phyloP scores from a whole-genome alignment of 2,329 filamentous ascomycete species.

The Ustilaginoidea virens region DNA sequence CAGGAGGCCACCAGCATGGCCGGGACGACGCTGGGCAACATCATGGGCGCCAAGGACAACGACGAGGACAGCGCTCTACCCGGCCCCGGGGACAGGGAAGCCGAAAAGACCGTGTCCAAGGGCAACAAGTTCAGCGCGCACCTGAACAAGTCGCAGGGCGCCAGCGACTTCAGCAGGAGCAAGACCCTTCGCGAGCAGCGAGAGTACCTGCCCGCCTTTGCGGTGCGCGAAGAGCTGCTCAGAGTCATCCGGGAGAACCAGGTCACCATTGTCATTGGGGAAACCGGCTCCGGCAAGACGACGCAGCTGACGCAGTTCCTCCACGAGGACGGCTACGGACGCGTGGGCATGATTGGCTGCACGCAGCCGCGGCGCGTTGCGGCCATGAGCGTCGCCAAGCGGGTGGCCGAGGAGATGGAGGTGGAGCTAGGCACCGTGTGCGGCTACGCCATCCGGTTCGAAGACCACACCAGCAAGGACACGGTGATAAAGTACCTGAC shows the following conservation, averaged over 20 bases:
- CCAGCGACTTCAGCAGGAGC: slow-evolving; percentile 84
- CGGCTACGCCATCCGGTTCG: slow-evolving; percentile 94
- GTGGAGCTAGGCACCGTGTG: slow-evolving; percentile 76
- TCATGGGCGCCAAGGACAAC: slow-evolving; percentile 91
- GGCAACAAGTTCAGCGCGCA: slow-evolving; percentile 74
- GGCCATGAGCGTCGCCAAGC: slow-evolving; percentile 97
- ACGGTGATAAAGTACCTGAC: slow-evolving; percentile 99
- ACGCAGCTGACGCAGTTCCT: slow-evolving; percentile 95
- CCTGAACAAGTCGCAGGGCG: slow-evolving; percentile 71
- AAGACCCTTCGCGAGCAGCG: slow-evolving; percentile 84
- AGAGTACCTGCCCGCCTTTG: slow-evolving; percentile 88
- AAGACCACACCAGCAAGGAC: slow-evolving; percentile 92
- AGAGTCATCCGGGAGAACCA: slow-evolving; percentile 93
- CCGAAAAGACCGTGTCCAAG: slow-evolving; percentile 31
- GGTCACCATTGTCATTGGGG: slow-evolving; percentile 89
- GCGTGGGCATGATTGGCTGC: slow-evolving; percentile 80
- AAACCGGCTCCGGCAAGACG: slow-evolving; percentile 95
- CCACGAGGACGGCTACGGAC: slow-evolving; percentile 86
- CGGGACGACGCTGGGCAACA: slow-evolving; percentile 80
- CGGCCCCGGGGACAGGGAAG: slow-evolving; percentile 54
- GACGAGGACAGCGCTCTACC: slow-evolving; percentile 82
- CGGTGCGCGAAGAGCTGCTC: slow-evolving; percentile 82
- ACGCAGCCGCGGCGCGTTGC: slow-evolving; percentile 93
- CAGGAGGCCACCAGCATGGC: slow-evolving; percentile 89
- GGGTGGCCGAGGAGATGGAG: slow-evolving; percentile 97